Conservation (phyloP, 2,329 filamentous ascomycete genomes). For the Fusarium nodosum region DNA sequence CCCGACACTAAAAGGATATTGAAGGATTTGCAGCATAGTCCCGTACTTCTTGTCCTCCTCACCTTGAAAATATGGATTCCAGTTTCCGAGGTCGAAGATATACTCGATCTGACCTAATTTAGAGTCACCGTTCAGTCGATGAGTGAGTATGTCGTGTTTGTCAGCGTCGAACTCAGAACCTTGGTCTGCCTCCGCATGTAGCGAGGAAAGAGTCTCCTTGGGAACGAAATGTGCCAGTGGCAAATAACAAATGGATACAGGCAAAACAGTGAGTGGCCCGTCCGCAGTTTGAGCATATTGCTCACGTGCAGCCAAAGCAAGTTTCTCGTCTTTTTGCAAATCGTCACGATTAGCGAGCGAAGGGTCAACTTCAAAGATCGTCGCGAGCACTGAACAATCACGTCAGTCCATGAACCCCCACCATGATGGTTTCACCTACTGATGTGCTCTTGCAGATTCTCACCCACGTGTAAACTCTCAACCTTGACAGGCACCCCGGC, state of each 20-base stretch:
- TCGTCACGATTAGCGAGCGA: conserved; percentile 58
- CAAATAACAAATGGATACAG: conserved; percentile 59
- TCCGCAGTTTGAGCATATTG: conserved; percentile 50
- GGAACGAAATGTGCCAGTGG: conserved; percentile 56
- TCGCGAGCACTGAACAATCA: conserved; percentile 55
- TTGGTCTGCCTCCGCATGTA: conserved; percentile 41
- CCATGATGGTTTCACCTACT: conserved; percentile 37
- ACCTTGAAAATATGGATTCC: conserved; percentile 56
- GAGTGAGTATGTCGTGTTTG: conserved; percentile 50
- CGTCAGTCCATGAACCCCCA: conserved; percentile 8
- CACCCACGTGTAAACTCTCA: conserved; percentile 61
- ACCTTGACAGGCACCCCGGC: conserved; percentile 58
- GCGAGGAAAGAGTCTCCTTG: conserved; percentile 35
- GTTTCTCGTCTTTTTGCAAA: conserved; percentile 50
- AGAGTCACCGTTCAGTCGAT: conserved; percentile 52
- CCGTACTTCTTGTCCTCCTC: conserved; percentile 60
- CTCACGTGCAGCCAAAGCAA: conserved; percentile 52
- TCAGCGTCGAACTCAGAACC: conserved; percentile 41
- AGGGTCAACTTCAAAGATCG: conserved; percentile 62
- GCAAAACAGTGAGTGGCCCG: conserved; percentile 58
- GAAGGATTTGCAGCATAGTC: conserved; percentile 64
- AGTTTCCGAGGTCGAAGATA: conserved; percentile 64
- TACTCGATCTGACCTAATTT: conserved; percentile 63
- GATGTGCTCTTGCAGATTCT: conserved; percentile 64
- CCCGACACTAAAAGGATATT: conserved; percentile 65